phyloP scores from a whole-genome alignment of 805 yeast genomes.

The Saturnispora besseyi region DNA sequence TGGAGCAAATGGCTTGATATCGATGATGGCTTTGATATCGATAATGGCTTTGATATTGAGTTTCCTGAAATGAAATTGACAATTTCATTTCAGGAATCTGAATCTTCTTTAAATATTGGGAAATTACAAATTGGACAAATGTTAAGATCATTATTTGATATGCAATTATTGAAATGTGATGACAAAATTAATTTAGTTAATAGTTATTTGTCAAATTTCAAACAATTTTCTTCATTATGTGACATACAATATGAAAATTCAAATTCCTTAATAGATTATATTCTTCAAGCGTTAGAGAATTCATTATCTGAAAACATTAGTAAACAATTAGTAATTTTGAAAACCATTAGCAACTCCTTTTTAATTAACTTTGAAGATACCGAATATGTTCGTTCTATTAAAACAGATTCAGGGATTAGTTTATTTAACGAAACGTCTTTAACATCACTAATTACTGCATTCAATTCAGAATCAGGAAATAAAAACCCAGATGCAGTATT shows the following conservation, averaged over 20 bases:
- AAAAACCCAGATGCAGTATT: slow-evolving; percentile 1
- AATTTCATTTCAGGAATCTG: neutral
- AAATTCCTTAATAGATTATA: slow-evolving; percentile 11
- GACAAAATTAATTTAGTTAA: neutral
- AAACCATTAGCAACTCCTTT: slow-evolving; percentile 16
- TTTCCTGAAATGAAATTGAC: neutral
- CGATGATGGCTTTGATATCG: slow-evolving; percentile 2
- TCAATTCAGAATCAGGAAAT: neutral
- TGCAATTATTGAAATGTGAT: neutral
- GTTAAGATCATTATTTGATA: neutral
- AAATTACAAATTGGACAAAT: neutral
- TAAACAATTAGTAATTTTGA: slow-evolving; percentile 13
- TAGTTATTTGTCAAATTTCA: slow-evolving; percentile 18
- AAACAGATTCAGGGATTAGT: slow-evolving; percentile 18
- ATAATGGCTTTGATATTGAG: neutral
- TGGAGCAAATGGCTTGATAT: slow-evolving; percentile 25
- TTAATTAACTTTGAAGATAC: slow-evolving; percentile 12
- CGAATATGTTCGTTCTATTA: slow-evolving; percentile 8
- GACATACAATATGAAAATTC: slow-evolving; percentile 11
- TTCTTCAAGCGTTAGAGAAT: slow-evolving; percentile 16
- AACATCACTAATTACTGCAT: slow-evolving; percentile 10
- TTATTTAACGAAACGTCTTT: slow-evolving; percentile 14
- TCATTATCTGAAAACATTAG: slow-evolving; percentile 13
- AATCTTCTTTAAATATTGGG: neutral
- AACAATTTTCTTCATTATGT: slow-evolving; percentile 25